phyloP scores from a whole-genome alignment of 192 early-diverging fungal genomes.

The Geranomyces michiganensis region DNA sequence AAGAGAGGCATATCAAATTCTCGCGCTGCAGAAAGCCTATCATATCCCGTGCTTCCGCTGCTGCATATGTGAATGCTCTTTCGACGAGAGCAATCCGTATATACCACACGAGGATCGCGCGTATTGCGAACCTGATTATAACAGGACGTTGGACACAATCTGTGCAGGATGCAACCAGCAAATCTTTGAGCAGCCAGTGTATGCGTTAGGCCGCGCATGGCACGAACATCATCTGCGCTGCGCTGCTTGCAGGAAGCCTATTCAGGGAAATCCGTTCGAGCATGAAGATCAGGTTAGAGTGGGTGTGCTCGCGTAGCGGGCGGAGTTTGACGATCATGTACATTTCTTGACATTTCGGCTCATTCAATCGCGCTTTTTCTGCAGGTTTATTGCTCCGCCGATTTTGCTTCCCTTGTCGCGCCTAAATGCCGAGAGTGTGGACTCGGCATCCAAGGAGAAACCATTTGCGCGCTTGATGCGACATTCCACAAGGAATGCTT shows the following conservation, averaged over 20 bases:
- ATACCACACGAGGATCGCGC: slow-evolving; percentile 62
- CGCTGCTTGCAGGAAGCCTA: slow-evolving; percentile 37
- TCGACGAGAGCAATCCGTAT: slow-evolving; percentile 53
- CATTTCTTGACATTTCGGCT: not conserved
- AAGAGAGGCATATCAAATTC: slow-evolving; percentile 37
- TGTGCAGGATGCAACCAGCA: slow-evolving; percentile 68
- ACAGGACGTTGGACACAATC: slow-evolving; percentile 41
- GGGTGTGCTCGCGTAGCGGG: not conserved
- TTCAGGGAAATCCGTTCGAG: slow-evolving; percentile 45
- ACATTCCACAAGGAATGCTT: slow-evolving; percentile 78
- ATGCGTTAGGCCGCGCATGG: slow-evolving; percentile 40
- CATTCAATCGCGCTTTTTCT: not conserved
- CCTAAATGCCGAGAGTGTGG: slow-evolving; percentile 70
- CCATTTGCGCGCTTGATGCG: slow-evolving; percentile 70
- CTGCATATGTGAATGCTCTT: slow-evolving; percentile 51
- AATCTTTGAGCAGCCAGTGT: slow-evolving; percentile 54
- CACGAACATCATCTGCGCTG: slow-evolving; percentile 43
- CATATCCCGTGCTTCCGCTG: slow-evolving; percentile 45
- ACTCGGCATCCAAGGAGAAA: slow-evolving; percentile 68
- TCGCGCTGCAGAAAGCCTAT: slow-evolving; percentile 25
- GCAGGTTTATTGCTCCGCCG: slow-evolving; percentile 68
- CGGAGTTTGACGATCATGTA: too few species aligned
- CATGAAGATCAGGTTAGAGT: slow-evolving; percentile 51
- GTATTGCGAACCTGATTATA: slow-evolving; percentile 66
- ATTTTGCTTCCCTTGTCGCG: slow-evolving; percentile 67